A percentile compares a stretch with the other conserved stretches of the same genome.
Evolutionary conservation across 169 alveolate genomes (phyloP).

Genomic region (Plasmodium falciparum): DNA sequence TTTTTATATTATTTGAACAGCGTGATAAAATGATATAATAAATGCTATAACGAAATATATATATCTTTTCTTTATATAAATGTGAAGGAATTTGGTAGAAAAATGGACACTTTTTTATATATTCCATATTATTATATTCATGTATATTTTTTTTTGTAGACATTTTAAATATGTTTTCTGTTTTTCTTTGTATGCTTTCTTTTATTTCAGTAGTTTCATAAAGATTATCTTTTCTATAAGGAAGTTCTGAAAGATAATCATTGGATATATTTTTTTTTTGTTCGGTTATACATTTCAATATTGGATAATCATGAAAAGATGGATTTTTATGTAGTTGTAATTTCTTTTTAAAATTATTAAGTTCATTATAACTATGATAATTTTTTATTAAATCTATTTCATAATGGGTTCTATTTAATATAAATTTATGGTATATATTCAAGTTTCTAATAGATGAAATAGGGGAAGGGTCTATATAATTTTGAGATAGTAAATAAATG

Average conservation of each 20-base stretch:
- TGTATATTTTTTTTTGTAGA: constrained; percentile 1
- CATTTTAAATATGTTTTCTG: neutral
- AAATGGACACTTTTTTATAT: constrained; percentile 23
- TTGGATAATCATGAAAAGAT: constrained; percentile 16
- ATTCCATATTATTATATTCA: neutral
- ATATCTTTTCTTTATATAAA: constrained; percentile 18
- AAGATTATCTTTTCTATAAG: neutral
- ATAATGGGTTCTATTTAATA: constrained; percentile 42
- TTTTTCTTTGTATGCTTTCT: constrained; percentile 1
- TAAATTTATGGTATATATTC: constrained; percentile 25
- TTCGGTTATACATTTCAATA: neutral
- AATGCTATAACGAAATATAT: constrained; percentile 43
- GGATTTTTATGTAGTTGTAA: constrained; percentile 17
- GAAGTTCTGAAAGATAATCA: constrained; percentile 8
- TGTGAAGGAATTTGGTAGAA: constrained; percentile 19
- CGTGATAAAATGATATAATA: constrained; percentile 23
- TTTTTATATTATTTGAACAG: constrained; percentile 31
- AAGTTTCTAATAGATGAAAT: constrained; percentile 1
- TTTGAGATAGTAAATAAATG: constrained; percentile 63
- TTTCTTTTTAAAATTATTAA: constrained; percentile 29
- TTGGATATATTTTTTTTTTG: neutral
- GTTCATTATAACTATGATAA: constrained; percentile 45
- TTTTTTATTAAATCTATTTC: constrained; percentile 57
- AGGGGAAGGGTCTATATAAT: constrained; percentile 10
- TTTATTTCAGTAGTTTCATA: neutral